Base-by-base conservation (phyloP, 2,329 filamentous ascomycete species). In the Trichoderma polysporum region DNA sequence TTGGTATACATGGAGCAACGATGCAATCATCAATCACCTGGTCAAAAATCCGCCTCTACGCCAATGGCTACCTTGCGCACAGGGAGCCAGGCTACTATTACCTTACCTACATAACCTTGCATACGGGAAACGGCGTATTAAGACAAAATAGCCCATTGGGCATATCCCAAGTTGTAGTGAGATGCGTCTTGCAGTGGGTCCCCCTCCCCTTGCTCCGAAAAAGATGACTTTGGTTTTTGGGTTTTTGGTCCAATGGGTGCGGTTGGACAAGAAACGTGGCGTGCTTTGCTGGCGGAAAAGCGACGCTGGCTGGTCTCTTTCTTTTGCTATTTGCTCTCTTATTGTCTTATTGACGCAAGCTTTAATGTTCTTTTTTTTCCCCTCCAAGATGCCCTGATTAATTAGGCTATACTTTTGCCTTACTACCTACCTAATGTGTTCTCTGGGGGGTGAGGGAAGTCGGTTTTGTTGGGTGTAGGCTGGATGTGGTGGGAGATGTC, bases 251-350 rank as follows among this genome's bases (percentile, higher is more conserved):
- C 66, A 67, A 67, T 67, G 25, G 41, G 60, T 62, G 59, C 39
- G 41, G 37, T 41, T n/a, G 49, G 59, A 64, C 50, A 47, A 47
- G 56, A 50, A 67, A 67, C 66, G 66, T 67, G 66, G 66, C 50
- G 19, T 56, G 31, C 59, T 63, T 39, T 37, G 58, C 47, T 52
- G 64, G 57, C 45, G 25, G 15, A 50, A 49, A 45, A 8, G 41
- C 54, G 45, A 59, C 37, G 41, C 47, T 12, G 35, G 9, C 31
- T 66, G n/a, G n/a, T 22, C 49, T 31, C 4, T 19, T 25, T 27
- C 9, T 22, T 22, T n/a, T 15, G 10, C 15, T 54, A 10, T 35
- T 56, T 47, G 37, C 22, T 62, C 35, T 35, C 19, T 54, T 29
- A 19, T 25, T 45, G 60, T 54, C 60, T 63, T 50, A 52, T 35